These are phyloP conservation scores for Sphaceloma murrayae DNA, from an alignment of 2,329 filamentous ascomycete species.

Conservation along the genomic window DNA sequence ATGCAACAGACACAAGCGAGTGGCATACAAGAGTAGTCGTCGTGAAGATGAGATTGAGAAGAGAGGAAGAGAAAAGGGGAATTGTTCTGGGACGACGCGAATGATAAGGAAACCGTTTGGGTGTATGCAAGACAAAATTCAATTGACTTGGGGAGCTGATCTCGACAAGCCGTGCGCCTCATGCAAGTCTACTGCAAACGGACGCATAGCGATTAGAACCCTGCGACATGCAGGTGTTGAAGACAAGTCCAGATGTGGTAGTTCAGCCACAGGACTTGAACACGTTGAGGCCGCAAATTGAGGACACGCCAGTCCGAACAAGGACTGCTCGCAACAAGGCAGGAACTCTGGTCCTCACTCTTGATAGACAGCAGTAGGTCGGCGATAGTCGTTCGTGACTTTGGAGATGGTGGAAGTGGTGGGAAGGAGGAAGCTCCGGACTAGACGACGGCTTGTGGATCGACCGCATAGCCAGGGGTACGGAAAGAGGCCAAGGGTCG, in stretches of 20 bases:
- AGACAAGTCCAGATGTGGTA: conserved; percentile 13
- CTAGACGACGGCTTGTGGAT: conserved; percentile 14
- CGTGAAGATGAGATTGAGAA: neutral
- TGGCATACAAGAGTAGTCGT: neutral
- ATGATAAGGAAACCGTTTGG: conserved; percentile 11
- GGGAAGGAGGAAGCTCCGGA: conserved; percentile 11
- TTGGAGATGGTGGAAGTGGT: conserved; percentile 6
- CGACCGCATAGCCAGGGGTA: conserved; percentile 11
- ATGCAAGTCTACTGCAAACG: conserved; percentile 14
- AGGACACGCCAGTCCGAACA: neutral
- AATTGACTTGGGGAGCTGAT: neutral
- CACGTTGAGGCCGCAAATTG: conserved; percentile 8
- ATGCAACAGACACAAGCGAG: conserved; percentile 9
- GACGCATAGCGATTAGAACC: neutral
- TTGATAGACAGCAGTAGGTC: no score
- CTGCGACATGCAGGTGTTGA: conserved; percentile 12
- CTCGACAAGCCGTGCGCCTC: conserved; percentile 3
- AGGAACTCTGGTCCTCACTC: conserved; percentile 7
- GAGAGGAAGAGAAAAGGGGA: neutral
- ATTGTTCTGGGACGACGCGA: neutral
- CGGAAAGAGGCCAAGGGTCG: neutral
- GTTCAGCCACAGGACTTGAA: conserved; percentile 12
- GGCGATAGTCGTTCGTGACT: no score
- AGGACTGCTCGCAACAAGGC: neutral
- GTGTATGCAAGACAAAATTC: neutral